A percentile compares a stretch with the other conserved stretches of the same genome.
Conservation (phyloP, 2,329 filamentous ascomycete genomes). For the Alternaria burnsii region DNA sequence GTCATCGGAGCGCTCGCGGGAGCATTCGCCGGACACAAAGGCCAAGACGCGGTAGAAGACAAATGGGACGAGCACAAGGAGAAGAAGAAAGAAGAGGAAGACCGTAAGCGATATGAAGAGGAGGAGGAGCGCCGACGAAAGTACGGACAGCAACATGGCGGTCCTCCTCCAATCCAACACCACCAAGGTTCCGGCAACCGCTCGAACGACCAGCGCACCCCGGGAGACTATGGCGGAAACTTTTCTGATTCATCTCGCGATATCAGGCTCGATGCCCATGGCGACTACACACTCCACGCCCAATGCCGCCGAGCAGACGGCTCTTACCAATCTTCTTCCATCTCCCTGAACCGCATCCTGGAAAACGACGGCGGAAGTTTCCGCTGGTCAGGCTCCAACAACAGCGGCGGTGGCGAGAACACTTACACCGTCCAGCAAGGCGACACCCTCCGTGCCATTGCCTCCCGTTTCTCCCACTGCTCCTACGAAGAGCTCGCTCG, state of each 20-base stretch:
- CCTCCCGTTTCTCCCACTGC: slow-evolving; percentile 33
- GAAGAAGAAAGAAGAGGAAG: slow-evolving; percentile 37
- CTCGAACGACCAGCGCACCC: slow-evolving; percentile 16
- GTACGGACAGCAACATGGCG: slow-evolving; percentile 18
- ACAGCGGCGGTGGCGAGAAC: slow-evolving; percentile 15
- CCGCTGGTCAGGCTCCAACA: slow-evolving; percentile 32
- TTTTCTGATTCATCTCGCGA: slow-evolving; percentile 36
- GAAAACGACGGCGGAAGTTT: slow-evolving; percentile 38
- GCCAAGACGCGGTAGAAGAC: slow-evolving; percentile 32
- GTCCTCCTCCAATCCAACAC: slow-evolving; percentile 9
- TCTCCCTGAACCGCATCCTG: slow-evolving; percentile 33
- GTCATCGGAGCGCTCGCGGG: slow-evolving; percentile 36
- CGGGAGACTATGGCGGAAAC: slow-evolving; percentile 34
- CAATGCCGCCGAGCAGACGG: slow-evolving; percentile 36
- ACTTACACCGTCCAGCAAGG: slow-evolving; percentile 37
- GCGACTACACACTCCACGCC: slow-evolving; percentile 39
- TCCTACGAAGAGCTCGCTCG: slow-evolving; percentile 35
- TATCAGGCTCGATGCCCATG: slow-evolving; percentile 35
- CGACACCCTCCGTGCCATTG: slow-evolving; percentile 40
- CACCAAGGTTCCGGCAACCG: background rate
- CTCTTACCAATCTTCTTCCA: slow-evolving; percentile 32
- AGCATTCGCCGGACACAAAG: slow-evolving; percentile 36
- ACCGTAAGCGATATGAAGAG: slow-evolving; percentile 24
- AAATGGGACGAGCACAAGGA: slow-evolving; percentile 41
- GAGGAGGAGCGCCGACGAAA: slow-evolving; percentile 24